Percentiles rank a stretch among this genome's conserved stretches.
phyloP scores from a whole-genome alignment of 1,284 basidiomycete species.

The Microbotryomycetes sp. region DNA sequence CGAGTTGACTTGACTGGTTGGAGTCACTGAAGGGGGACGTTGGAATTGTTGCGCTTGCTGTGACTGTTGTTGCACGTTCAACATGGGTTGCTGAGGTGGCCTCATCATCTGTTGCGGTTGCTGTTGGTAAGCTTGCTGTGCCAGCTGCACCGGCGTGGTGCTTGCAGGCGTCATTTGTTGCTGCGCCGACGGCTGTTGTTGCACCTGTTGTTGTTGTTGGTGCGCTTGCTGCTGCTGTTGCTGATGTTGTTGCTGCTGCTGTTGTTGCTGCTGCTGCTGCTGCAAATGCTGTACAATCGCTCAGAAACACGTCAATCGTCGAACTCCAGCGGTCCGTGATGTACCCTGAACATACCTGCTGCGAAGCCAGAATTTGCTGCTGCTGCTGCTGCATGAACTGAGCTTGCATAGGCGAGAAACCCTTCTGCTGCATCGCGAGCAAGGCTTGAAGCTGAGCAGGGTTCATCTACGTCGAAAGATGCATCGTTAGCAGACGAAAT shows the following conservation, averaged over 20 bases:
- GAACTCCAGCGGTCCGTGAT: background rate
- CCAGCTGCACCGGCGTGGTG: background rate
- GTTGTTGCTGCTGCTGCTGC: conserved; percentile 1
- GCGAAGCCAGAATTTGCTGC: background rate
- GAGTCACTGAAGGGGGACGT: background rate
- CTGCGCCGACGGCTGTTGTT: conserved; percentile 1
- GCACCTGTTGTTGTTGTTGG: conserved; percentile 12
- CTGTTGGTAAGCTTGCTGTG: background rate
- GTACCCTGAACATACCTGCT: background rate
- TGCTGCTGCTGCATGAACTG: conserved; percentile 2
- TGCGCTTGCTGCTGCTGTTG: background rate
- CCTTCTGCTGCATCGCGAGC: background rate
- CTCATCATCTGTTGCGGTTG: background rate
- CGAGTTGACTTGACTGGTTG: background rate
- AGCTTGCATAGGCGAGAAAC: background rate
- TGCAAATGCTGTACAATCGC: background rate
- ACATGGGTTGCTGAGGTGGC: background rate
- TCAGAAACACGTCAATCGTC: conserved; percentile 1
- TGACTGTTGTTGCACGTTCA: too few species aligned
- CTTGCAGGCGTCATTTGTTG: background rate
- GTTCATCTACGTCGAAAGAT: background rate
- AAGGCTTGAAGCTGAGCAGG: background rate
- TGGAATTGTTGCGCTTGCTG: conserved; percentile 2
- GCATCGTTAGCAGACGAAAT: too few species aligned
- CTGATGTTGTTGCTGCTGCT: background rate